A percentile compares a stretch with the other conserved stretches of the same genome.
Evolutionary conservation across 2,329 filamentous ascomycete genomes (phyloP).

Genomic region (Pyrenochaeta sp.): DNA sequence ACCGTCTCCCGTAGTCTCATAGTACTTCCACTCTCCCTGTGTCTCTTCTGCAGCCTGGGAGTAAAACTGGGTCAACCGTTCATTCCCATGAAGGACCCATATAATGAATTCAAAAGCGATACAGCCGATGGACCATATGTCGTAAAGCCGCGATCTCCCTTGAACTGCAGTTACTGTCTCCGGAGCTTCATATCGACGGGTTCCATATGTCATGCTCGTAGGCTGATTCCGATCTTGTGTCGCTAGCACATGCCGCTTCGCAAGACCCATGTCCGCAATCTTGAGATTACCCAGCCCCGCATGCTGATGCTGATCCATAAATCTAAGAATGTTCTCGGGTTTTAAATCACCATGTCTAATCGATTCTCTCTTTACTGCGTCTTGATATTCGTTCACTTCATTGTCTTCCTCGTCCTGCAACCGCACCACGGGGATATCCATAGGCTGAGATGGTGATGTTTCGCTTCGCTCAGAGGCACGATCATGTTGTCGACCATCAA

Average conservation of each 20-base stretch:
- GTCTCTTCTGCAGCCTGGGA: too few species aligned
- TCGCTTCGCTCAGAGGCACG: not conserved
- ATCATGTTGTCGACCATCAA: too few species aligned
- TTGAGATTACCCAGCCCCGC: conserved; percentile 15
- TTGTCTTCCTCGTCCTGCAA: too few species aligned
- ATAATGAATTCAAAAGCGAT: conserved; percentile 34
- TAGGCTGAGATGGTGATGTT: not conserved
- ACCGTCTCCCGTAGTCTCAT: not conserved
- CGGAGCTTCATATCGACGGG: conserved; percentile 23
- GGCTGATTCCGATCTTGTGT: conserved; percentile 2
- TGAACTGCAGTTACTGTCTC: conserved; percentile 11
- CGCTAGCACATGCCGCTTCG: conserved; percentile 13
- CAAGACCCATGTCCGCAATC: conserved; percentile 22
- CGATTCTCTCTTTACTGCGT: too few species aligned
- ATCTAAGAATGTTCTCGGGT: conserved; percentile 35
- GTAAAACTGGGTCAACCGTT: conserved; percentile 3
- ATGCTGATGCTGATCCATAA: not conserved
- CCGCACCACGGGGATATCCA: not conserved
- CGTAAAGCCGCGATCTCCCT: conserved; percentile 29
- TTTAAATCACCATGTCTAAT: conserved; percentile 32
- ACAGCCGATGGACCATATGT: conserved; percentile 39
- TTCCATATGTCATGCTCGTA: conserved; percentile 18
- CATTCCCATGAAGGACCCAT: conserved; percentile 31
- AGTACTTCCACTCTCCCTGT: too few species aligned
- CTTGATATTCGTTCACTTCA: too few species aligned